phyloP scores from a whole-genome alignment of 2,329 filamentous ascomycete species.

The Fusarium dlaminii region DNA sequence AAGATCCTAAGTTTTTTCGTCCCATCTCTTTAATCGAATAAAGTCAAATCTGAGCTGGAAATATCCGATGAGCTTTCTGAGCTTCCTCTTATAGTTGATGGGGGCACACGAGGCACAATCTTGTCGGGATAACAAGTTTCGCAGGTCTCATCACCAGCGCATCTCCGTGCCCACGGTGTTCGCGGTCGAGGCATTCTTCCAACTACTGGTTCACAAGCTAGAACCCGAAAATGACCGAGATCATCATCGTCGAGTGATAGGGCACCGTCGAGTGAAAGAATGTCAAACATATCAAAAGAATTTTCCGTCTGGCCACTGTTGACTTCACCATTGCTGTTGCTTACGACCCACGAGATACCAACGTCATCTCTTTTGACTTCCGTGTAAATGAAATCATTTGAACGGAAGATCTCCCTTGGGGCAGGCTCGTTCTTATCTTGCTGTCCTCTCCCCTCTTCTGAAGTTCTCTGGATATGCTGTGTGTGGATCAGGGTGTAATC shows the following conservation, averaged over 20 bases:
- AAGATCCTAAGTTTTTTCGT: neutral
- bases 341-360: neutral
- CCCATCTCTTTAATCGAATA: neutral
- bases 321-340: neutral
- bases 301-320: neutral
- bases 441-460: too few relatives aligned
- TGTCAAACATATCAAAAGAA: conserved; percentile 1
- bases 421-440: accelerated
- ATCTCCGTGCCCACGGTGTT: neutral
- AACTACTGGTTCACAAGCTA: neutral
- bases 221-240: neutral
- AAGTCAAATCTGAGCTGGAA: neutral
- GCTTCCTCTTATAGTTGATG: neutral
- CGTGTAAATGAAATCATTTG: neutral
- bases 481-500: neutral
- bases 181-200: neutral
- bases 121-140: neutral
- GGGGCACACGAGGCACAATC: neutral
- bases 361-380: conserved; percentile 17
- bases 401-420: neutral
- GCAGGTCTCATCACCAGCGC: neutral
- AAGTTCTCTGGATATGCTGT: neutral
- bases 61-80: neutral
- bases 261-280: neutral
- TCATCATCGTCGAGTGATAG: neutral